Evolutionary conservation across 2,329 filamentous ascomycete genomes (phyloP), one percentile per base, ranked within the genome.

Genomic region (Huntiella bhutanensis): DNA sequence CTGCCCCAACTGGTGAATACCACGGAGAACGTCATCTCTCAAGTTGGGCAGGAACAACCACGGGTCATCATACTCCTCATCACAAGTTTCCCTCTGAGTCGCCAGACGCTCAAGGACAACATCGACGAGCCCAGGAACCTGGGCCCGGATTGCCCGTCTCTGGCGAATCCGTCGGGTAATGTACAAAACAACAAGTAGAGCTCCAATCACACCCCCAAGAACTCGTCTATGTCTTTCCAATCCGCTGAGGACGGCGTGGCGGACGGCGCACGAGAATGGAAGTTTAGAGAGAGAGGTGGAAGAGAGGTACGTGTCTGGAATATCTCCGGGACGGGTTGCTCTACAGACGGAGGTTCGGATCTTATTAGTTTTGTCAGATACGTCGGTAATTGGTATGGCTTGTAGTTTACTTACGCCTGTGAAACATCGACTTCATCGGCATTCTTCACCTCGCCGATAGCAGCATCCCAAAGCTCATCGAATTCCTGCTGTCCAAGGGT

Each of bases 211-310:
- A 69, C 73, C 60, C 70, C 76, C 70, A 91, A 87, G 76, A 68
- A 79, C 65, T 77, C 85, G 66, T 79, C 83, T 72, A 91, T 91
- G 72, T 80, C 79, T 72, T 74, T 79, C 83, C 81, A 91, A 57
- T 62, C 80, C 73, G 71, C 80, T 75, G 66, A 80, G 70, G 75
- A 87, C 63, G 64, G 78, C 82, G 68, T 82, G 72, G 62, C 75
- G 75, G 79, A 85, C 56, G 64, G 82, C 75, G 65, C 84, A 95
- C 67, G 66, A 60, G 80, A 95, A 70, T 67, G 87, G 75, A 80
- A 96, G 72, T 63, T 81, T 75, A 73, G 87, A 82, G 79, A 93
- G 82, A 70, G 84, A 92, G 69, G 74, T 81, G 66, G 82, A 88
- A 64, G 77, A 75, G 71, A 95, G 75, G 62, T 66, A 66, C 68